A percentile compares a stretch with the other conserved stretches of the same genome.
phyloP scores from a whole-genome alignment of 208 protist genomes.

The Leishmania arabica region DNA sequence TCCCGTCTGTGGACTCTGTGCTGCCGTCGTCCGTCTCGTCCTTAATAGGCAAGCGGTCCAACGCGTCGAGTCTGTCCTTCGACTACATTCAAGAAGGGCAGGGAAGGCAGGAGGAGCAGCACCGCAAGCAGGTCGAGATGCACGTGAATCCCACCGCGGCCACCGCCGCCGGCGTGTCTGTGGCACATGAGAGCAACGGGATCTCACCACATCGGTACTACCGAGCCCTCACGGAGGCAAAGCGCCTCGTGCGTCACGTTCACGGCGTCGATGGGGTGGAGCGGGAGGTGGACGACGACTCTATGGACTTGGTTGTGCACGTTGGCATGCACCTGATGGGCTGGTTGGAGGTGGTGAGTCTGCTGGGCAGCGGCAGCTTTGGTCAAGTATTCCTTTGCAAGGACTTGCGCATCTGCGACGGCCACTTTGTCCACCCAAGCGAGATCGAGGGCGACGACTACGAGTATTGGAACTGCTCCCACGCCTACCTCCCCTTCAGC shows the following conservation, averaged over 20 bases:
- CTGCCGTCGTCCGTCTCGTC: slow-evolving; percentile 12
- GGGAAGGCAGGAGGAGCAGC: background rate
- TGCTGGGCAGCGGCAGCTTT: slow-evolving; percentile 82
- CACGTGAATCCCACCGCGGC: slow-evolving; percentile 1
- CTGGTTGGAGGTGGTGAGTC: slow-evolving; percentile 80
- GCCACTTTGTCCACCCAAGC: slow-evolving; percentile 70
- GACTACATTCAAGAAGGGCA: slow-evolving; percentile 11
- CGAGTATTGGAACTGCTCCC: slow-evolving; percentile 85
- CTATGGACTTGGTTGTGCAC: slow-evolving; percentile 75
- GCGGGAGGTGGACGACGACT: slow-evolving; percentile 79
- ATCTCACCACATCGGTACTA: slow-evolving; percentile 21
- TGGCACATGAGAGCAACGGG: slow-evolving; percentile 1
- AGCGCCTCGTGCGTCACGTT: slow-evolving; percentile 51
- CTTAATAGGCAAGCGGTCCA: slow-evolving; percentile 1
- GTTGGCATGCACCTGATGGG: slow-evolving; percentile 84
- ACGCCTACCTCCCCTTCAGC: slow-evolving; percentile 76
- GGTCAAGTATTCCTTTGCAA: slow-evolving; percentile 90
- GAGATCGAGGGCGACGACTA: slow-evolving; percentile 79
- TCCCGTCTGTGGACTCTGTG: slow-evolving; percentile 4
- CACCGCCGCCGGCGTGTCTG: background rate
- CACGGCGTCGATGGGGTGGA: slow-evolving; percentile 70
- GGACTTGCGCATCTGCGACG: slow-evolving; percentile 70
- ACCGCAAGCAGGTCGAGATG: background rate
- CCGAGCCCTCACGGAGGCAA: slow-evolving; percentile 49
- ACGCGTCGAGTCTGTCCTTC: slow-evolving; percentile 1